Percentiles rank a stretch among this genome's conserved stretches.
Evolutionary conservation across 495 filamentous ascomycete genomes (phyloP).

Genomic region (Penicillium crystallinum): DNA sequence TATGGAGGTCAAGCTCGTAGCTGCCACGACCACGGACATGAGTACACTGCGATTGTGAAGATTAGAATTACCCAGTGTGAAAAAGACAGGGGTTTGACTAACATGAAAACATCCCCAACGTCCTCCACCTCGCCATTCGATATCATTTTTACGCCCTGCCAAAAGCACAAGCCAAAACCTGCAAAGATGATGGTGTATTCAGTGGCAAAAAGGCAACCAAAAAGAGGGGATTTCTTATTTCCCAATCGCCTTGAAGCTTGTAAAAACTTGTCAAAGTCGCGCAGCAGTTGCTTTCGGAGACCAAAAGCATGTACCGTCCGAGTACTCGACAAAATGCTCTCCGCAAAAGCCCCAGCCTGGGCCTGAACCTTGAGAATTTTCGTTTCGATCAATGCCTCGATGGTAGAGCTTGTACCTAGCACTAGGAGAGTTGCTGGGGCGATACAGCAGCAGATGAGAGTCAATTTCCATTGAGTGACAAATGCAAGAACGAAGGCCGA

Average conservation of each 20-base stretch:
- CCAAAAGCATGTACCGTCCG: conserved; percentile 75
- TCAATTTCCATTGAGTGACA: conserved; percentile 69
- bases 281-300: conserved; percentile 67
- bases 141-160: conserved; percentile 70
- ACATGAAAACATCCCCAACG: conserved; percentile 30
- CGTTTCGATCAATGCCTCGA: conserved; percentile 52
- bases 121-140: conserved; percentile 49
- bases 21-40: conserved; percentile 14
- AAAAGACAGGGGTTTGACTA: conserved; percentile 13
- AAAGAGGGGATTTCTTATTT: conserved; percentile 54
- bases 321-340: conserved; percentile 77
- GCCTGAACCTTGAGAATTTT: conserved; percentile 64
- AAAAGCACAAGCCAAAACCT: conserved; percentile 74
- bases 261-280: conserved; percentile 51
- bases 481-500: conserved; percentile 72
- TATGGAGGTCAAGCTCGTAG: conserved; percentile 14
- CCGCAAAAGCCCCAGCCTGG: conserved; percentile 67
- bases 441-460: conserved; percentile 62
- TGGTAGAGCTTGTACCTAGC: conserved; percentile 44
- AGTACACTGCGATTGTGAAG: background rate
- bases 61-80: background rate
- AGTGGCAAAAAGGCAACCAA: conserved; percentile 59
- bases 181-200: conserved; percentile 70
- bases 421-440: conserved; percentile 55
- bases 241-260: conserved; percentile 60